Evolutionary conservation across 2,329 filamentous ascomycete genomes (phyloP).

Genomic region (Epichloe amarillans): DNA sequence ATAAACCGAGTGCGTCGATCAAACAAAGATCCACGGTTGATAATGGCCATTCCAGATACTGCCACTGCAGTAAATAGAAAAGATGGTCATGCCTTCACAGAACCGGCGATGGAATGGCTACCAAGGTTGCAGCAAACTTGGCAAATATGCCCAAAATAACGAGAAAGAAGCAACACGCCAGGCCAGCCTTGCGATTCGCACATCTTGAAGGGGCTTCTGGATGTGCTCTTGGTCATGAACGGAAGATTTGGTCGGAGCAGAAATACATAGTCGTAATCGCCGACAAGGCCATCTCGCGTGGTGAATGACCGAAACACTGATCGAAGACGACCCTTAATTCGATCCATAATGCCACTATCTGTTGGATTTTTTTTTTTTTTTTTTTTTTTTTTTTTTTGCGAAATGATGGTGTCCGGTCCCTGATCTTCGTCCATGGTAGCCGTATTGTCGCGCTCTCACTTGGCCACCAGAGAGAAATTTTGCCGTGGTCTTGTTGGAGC

Average conservation of each 20-base stretch:
- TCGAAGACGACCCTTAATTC: slow-evolving; percentile 9
- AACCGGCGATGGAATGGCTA: slow-evolving; percentile 38
- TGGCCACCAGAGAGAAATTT: neutral
- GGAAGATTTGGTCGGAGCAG: slow-evolving; percentile 74
- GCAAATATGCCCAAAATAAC: slow-evolving; percentile 71
- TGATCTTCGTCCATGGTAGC: slow-evolving; percentile 42
- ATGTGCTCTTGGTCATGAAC: slow-evolving; percentile 51
- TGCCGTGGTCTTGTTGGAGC: no score
- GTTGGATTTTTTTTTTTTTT: slow-evolving; percentile 11
- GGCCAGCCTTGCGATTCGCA: slow-evolving; percentile 69
- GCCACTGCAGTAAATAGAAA: slow-evolving; percentile 57
- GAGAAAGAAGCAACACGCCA: slow-evolving; percentile 64
- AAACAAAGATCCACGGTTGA: slow-evolving; percentile 55
- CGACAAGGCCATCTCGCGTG: slow-evolving; percentile 61
- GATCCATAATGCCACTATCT: slow-evolving; percentile 17
- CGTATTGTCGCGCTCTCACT: neutral
- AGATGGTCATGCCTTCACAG: slow-evolving; percentile 40
- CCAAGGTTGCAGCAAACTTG: slow-evolving; percentile 73
- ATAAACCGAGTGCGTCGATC: slow-evolving; percentile 75
- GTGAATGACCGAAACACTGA: slow-evolving; percentile 28
- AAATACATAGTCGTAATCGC: slow-evolving; percentile 80
- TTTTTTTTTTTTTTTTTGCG: slow-evolving; percentile 16
- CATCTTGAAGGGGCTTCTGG: slow-evolving; percentile 58
- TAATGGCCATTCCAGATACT: slow-evolving; percentile 65
- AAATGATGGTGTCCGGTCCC: slow-evolving; percentile 35